Percentiles rank a stretch among this genome's conserved stretches.
Evolutionary conservation across 2,329 filamentous ascomycete species (phyloP).

Genomic region (Tolypocladium pustulatum): DNA sequence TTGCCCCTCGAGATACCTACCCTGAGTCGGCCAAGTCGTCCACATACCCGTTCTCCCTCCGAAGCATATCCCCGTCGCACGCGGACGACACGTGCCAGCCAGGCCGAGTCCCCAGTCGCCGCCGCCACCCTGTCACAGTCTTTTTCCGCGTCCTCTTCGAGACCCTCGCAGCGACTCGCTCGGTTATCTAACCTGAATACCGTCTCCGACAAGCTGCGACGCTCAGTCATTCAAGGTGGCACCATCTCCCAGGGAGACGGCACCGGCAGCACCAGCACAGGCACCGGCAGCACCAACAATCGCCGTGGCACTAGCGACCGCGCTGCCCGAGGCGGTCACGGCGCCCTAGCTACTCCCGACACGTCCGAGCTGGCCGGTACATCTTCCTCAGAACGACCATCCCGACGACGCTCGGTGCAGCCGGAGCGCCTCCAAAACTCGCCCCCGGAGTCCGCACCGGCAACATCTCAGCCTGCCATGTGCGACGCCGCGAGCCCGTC

Average conservation of each 20-base stretch:
- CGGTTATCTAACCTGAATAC: constrained; percentile 18
- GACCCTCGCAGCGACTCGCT: constrained; percentile 11
- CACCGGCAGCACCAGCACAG: not conserved
- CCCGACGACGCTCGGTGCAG: constrained; percentile 29
- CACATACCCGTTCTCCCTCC: constrained; percentile 22
- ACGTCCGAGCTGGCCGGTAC: constrained; percentile 32
- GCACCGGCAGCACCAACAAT: not conserved
- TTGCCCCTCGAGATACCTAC: constrained; percentile 13
- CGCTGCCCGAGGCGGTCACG: constrained; percentile 12
- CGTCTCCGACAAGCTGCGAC: constrained; percentile 23
- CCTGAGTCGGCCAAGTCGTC: constrained; percentile 16
- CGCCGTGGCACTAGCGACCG: constrained; percentile 16
- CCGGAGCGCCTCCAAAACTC: constrained; percentile 28
- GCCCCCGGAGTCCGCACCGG: constrained; percentile 32
- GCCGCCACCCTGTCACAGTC: not conserved
- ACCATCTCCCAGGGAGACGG: not conserved
- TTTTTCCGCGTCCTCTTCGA: not conserved
- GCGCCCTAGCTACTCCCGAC: constrained; percentile 47
- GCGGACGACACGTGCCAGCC: constrained; percentile 16
- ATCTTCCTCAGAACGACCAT: constrained; percentile 18
- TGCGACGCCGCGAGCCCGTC: constrained; percentile 41
- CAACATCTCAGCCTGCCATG: constrained; percentile 20
- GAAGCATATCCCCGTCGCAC: constrained; percentile 19
- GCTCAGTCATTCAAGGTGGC: constrained; percentile 18
- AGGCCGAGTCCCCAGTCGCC: constrained; percentile 17